These are phyloP conservation scores for Hansfordia pulvinata DNA, from an alignment of 2,329 filamentous ascomycete species.

Conservation along the genomic window DNA sequence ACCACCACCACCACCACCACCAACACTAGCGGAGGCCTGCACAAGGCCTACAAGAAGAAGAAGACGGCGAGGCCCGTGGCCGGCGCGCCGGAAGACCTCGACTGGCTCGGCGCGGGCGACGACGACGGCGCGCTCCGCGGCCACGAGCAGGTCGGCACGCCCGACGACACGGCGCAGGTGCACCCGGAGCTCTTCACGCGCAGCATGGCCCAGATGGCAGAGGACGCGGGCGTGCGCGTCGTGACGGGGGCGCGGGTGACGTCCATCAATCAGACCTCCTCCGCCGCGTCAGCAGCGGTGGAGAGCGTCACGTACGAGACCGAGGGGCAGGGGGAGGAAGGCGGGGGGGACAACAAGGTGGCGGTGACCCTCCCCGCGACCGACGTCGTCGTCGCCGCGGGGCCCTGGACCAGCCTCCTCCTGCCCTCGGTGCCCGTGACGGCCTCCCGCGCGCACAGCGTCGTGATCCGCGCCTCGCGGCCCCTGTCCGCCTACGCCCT, in stretches of 20 bases:
- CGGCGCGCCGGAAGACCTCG: slow-evolving; percentile 41
- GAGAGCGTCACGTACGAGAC: slow-evolving; percentile 16
- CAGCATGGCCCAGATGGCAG: slow-evolving; percentile 53
- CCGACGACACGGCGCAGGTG: slow-evolving; percentile 57
- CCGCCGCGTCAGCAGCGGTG: slow-evolving; percentile 6
- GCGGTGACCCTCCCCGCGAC: slow-evolving; percentile 12
- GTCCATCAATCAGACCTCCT: slow-evolving; percentile 10
- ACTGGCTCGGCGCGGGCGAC: slow-evolving; percentile 41
- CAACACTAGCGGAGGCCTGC: slow-evolving; percentile 3
- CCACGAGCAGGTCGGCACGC: slow-evolving; percentile 27
- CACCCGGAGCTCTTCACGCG: slow-evolving; percentile 68
- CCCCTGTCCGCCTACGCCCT: slow-evolving; percentile 44
- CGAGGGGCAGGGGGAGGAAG: slow-evolving; percentile 7
- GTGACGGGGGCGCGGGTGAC: slow-evolving; percentile 16
- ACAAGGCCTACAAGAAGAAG: slow-evolving; percentile 9
- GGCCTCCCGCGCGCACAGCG: slow-evolving; percentile 28
- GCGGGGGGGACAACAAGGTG: slow-evolving; percentile 6
- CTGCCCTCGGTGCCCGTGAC: slow-evolving; percentile 27
- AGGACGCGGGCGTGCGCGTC: slow-evolving; percentile 46
- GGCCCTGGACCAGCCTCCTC: slow-evolving; percentile 30
- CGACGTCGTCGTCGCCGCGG: slow-evolving; percentile 22
- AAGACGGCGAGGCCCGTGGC: slow-evolving; percentile 10
- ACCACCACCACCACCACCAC: slow-evolving; percentile 2
- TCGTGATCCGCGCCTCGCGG: slow-evolving; percentile 24
- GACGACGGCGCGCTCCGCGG: slow-evolving; percentile 27